Conservation (phyloP, 768 basidiomycete species). For the Astraeus odoratus region DNA sequence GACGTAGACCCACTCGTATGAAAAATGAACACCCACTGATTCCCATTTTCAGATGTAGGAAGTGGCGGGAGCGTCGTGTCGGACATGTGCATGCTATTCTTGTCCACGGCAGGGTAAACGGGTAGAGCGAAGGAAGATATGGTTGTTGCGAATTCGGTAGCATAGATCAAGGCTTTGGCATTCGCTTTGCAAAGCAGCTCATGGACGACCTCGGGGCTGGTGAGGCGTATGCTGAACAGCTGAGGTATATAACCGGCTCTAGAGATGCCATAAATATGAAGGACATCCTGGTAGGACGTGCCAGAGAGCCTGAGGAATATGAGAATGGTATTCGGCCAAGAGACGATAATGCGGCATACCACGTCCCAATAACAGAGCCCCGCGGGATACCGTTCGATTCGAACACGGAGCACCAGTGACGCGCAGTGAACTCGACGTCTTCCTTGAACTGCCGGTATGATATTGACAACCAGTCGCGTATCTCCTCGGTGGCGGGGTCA, state of each 20-base stretch:
- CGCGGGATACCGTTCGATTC: slow-evolving; percentile 37
- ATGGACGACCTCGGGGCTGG: slow-evolving; percentile 63
- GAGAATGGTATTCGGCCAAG: slow-evolving; percentile 3
- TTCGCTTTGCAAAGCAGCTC: slow-evolving; percentile 59
- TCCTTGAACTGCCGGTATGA: slow-evolving; percentile 56
- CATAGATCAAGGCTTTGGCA: slow-evolving; percentile 60
- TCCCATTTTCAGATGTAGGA: slow-evolving; percentile 23
- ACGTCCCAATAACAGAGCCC: slow-evolving; percentile 63
- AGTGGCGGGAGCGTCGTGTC: slow-evolving; percentile 39
- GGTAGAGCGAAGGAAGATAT: slow-evolving; percentile 43
- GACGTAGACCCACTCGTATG: slow-evolving; percentile 81
- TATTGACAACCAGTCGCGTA: slow-evolving; percentile 52
- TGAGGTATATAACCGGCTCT: slow-evolving; percentile 76
- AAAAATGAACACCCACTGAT: slow-evolving; percentile 59
- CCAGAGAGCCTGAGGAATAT: slow-evolving; percentile 54
- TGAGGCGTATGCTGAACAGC: slow-evolving; percentile 70
- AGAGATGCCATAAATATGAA: slow-evolving; percentile 70
- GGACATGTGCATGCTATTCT: slow-evolving; percentile 31
- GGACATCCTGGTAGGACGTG: slow-evolving; percentile 61
- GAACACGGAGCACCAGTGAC: slow-evolving; percentile 54
- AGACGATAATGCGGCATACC: slow-evolving; percentile 39
- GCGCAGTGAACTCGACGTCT: slow-evolving; percentile 61
- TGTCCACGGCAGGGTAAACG: slow-evolving; percentile 37
- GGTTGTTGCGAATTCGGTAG: slow-evolving; percentile 44
- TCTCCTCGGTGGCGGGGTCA: slow-evolving; percentile 34